Evolutionary conservation across 1,284 basidiomycete species (phyloP).

Genomic region (Pseudozyma sp.): DNA sequence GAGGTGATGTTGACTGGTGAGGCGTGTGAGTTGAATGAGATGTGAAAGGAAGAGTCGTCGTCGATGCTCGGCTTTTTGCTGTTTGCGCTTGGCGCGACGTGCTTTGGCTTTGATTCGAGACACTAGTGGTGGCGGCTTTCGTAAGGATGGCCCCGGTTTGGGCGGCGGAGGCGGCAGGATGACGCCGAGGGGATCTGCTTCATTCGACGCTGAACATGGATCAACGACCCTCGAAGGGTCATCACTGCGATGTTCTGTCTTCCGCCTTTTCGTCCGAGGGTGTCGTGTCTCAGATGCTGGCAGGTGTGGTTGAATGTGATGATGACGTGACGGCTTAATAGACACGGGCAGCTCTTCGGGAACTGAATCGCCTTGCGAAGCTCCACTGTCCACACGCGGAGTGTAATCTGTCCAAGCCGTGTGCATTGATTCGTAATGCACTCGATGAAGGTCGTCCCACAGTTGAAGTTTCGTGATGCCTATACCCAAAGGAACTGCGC

Average conservation of each 20-base stretch:
- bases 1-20: conserved; percentile 10
- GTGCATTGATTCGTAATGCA: conserved; percentile 12
- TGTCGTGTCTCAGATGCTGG: too few relatives aligned
- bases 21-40: conserved; percentile 20
- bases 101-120: conserved; percentile 31
- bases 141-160: conserved; percentile 21
- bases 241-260: background rate
- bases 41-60: conserved; percentile 30
- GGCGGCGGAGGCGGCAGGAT: conserved; percentile 23
- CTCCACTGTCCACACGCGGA: too few relatives aligned
- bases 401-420: background rate
- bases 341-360: too few relatives aligned
- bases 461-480: conserved; percentile 44
- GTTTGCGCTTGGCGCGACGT: conserved; percentile 33
- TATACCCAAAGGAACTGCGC: conserved; percentile 34
- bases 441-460: conserved; percentile 38
- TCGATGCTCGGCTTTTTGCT: conserved; percentile 39
- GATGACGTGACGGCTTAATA: too few relatives aligned
- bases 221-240: background rate
- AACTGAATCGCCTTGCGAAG: background rate
- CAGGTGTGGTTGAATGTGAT: background rate
- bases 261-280: too few relatives aligned
- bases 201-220: background rate
- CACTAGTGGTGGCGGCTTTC: conserved; percentile 27
- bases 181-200: conserved; percentile 6